Evolutionary conservation across 2,329 filamentous ascomycete species (phyloP).

Genomic region (Scleromitrula shiraiana): DNA sequence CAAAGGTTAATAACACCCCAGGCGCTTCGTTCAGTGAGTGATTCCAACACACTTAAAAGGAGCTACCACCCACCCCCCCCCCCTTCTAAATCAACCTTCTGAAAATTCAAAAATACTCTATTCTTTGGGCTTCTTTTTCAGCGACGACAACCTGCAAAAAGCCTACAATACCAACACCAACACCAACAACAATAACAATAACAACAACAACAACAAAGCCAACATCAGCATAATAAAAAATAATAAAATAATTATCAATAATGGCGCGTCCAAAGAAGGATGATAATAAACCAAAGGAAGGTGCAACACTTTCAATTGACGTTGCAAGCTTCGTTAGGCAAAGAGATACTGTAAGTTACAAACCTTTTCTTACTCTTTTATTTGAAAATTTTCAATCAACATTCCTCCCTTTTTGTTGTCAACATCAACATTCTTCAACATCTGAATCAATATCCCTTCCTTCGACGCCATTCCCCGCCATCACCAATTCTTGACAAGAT

Average conservation of each 20-base stretch:
- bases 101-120: not conserved
- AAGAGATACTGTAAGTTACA: constrained; percentile 60
- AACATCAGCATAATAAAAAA: constrained; percentile 17
- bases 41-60: not conserved
- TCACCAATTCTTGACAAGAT: not conserved
- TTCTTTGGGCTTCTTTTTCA: not conserved
- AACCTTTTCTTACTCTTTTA: not conserved
- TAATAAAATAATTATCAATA: too few relatives aligned
- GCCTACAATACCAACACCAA: not conserved
- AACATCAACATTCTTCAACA: constrained; percentile 9
- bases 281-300: constrained; percentile 24
- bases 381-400: not conserved
- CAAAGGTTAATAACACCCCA: too few relatives aligned
- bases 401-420: constrained; percentile 8
- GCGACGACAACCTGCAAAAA: not conserved
- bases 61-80: not conserved
- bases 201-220: constrained; percentile 13
- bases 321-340: constrained; percentile 72
- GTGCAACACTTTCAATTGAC: constrained; percentile 41
- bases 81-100: not conserved
- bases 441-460: constrained; percentile 11
- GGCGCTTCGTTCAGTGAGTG: not conserved
- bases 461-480: too few relatives aligned
- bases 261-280: constrained; percentile 37
- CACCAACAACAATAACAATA: too few relatives aligned